Base-by-base conservation (phyloP, 2,329 filamentous ascomycete species). In the Escovopsis weberi region DNA sequence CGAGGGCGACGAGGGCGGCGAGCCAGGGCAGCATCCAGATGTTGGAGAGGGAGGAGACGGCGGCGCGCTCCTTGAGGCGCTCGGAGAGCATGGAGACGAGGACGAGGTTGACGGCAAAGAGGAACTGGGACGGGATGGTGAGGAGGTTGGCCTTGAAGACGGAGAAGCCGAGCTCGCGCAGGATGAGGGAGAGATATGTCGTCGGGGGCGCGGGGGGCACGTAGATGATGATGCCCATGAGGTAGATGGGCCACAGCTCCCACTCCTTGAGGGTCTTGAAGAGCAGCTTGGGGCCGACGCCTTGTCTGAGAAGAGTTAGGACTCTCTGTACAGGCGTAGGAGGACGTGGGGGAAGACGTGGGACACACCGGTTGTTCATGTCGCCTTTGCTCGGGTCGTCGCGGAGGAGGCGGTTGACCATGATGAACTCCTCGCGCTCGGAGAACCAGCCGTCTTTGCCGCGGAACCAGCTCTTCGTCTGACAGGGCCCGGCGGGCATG, bases 391-490 rank as follows among this genome's bases (percentile, higher is more conserved):
- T 64, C 0, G 73, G 74, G 43, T 77, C 75, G 38, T 80, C 75
- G 2, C 75, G 67, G 10, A 65, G 51, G 2, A 65, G 54, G 1
- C 77, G 64, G 44, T 77, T 79, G n/a, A 77, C 72, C 15, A 78
- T 64, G 41, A 78, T 77, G 33, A 59, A 57, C 45, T 74, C 67
- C 47, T 76, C 72, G 10, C 51, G 64, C 40, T 69, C 66, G n/a
- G 55, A 69, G 57, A 77, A 77, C 74, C 74, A 78, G 4, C 69
- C 64, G n/a, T 50, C 36, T 32, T 66, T 65, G 12, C 72, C 73
- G 10, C 74, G 67, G 51, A 73, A 74, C 69, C 70, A 74, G 38
- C 64, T 70, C 36, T 63, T 65, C 0, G 74, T 78, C 47, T 70
- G 65, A 7, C 60, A 64, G 1, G 67, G 67, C 0, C 65, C 64